Base-by-base conservation (phyloP, 495 filamentous ascomycete species). In the Arthonia radiata region DNA sequence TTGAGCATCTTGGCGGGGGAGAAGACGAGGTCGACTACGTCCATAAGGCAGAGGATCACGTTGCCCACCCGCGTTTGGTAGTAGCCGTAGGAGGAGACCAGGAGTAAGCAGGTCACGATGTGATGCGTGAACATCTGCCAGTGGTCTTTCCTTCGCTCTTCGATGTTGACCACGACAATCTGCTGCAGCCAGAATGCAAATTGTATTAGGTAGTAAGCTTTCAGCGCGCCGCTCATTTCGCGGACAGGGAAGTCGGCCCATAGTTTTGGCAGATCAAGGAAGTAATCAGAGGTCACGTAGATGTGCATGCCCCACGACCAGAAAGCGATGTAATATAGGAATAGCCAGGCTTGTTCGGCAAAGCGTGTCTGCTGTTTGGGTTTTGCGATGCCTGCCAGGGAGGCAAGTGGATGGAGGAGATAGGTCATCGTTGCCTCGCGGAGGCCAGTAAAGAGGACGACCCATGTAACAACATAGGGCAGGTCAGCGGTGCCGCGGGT, bases 61-160 rank as follows among this genome's bases (percentile, higher is more conserved):
- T 81, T 86, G 26, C 79, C 82, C 17, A 91, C 80, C 26, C 71
- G 69, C 15, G 71, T 82, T 39, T 79, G 67, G 38, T 74, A 67
- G 39, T 81, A 89, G 34, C 67, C 59, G 41, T 94, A 97, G 24
- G 71, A 77, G 9, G 61, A 57, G 36, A 68, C 66, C 27, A 94
- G 67, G 23, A 97, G 59, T 12, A 55, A 53, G 46, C 69, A 73
- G 13, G 86, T 97, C 39, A 93, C 67, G 38, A 92, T 62, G 46
- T 97, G 86, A 47, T 97, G 86, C 7, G 68, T 71, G 31, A 94
- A 67, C 89, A 92, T 93, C 45, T 94, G 86, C 44, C 65, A 71
- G 46, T 91, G 72, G 39, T 97, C 86, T 48, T 97, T 97, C 27
- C 86, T 59, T 34, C 74, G 62, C 49, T 89, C 71, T 46, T 97